These are phyloP conservation scores for Naganishia randhawae DNA, from an alignment of 768 basidiomycete species.

Conservation along the genomic window DNA sequence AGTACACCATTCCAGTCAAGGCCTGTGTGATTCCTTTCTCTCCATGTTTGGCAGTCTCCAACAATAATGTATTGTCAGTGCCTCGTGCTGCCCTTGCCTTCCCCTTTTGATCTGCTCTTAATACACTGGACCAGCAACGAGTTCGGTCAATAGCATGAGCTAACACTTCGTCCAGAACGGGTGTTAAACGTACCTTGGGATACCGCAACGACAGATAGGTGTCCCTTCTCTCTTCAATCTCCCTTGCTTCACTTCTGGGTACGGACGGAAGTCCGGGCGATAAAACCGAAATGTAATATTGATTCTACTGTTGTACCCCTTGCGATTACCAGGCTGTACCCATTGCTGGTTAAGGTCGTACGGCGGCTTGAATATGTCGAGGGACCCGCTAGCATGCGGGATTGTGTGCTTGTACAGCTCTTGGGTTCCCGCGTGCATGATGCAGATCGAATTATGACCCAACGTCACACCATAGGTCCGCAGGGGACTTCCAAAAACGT, in stretches of 20 bases:
- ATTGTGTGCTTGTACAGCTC: slow-evolving; percentile 51
- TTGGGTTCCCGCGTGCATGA: slow-evolving; percentile 51
- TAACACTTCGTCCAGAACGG: background rate
- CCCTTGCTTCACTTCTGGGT: slow-evolving; percentile 26
- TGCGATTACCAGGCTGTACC: slow-evolving; percentile 35
- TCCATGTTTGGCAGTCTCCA: background rate
- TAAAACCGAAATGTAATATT: slow-evolving; percentile 50
- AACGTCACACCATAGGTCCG: slow-evolving; percentile 49
- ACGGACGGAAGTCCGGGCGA: slow-evolving; percentile 46
- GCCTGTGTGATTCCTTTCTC: slow-evolving; percentile 34
- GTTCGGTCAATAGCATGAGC: background rate
- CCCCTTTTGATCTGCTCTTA: slow-evolving; percentile 50
- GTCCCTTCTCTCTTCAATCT: slow-evolving; percentile 40
- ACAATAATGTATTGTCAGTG: background rate
- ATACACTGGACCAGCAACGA: slow-evolving; percentile 32
- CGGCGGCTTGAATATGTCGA: slow-evolving; percentile 47
- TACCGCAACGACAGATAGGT: slow-evolving; percentile 46
- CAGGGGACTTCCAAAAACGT: slow-evolving; percentile 29
- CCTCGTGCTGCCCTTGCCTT: slow-evolving; percentile 31
- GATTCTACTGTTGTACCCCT: slow-evolving; percentile 42
- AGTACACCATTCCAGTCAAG: slow-evolving; percentile 36
- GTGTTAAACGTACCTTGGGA: slow-evolving; percentile 44
- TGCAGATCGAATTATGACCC: slow-evolving; percentile 44
- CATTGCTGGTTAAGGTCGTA: slow-evolving; percentile 33
- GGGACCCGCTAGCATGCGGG: slow-evolving; percentile 30